Percentiles rank a stretch among this genome's conserved stretches.
These are phyloP conservation scores for Lycium barbarum DNA, from an alignment of 257 asterid species.

Conservation along the genomic window DNA sequence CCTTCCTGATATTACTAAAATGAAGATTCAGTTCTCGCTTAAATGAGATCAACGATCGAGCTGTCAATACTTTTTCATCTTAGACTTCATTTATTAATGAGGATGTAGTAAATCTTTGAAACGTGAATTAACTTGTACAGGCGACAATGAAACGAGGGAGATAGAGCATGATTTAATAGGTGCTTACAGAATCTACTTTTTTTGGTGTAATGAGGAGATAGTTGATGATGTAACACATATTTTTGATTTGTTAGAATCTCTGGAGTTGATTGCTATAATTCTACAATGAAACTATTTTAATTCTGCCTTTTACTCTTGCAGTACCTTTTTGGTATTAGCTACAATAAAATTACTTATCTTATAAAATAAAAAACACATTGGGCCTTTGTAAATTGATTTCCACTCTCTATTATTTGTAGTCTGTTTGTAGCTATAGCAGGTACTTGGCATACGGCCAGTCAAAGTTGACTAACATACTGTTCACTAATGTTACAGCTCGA, in stretches of 20 bases:
- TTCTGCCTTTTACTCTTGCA: neutral
- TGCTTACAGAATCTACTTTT: neutral
- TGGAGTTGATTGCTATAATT: neutral
- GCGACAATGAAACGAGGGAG: neutral
- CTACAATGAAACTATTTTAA: neutral
- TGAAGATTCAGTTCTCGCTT: conserved; percentile 3
- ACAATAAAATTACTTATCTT: neutral
- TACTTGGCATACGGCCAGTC: conserved; percentile 82
- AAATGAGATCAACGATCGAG: neutral
- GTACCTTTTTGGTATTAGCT: conserved; percentile 3
- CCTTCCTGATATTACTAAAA: neutral
- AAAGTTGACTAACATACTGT: conserved; percentile 78
- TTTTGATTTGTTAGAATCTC: conserved; percentile 9
- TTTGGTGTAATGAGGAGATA: neutral
- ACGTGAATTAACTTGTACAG: neutral
- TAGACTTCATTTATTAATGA: neutral
- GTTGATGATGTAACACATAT: neutral
- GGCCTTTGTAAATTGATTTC: neutral
- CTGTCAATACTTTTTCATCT: neutral
- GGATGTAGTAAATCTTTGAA: neutral
- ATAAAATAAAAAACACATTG: neutral
- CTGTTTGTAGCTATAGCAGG: conserved; percentile 55
- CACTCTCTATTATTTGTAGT: conserved; percentile 26
- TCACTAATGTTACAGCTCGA: too few relatives aligned
- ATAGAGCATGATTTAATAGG: neutral